phyloP scores from a whole-genome alignment of 306 rosid species.

The Fragaria nilgerrensis region DNA sequence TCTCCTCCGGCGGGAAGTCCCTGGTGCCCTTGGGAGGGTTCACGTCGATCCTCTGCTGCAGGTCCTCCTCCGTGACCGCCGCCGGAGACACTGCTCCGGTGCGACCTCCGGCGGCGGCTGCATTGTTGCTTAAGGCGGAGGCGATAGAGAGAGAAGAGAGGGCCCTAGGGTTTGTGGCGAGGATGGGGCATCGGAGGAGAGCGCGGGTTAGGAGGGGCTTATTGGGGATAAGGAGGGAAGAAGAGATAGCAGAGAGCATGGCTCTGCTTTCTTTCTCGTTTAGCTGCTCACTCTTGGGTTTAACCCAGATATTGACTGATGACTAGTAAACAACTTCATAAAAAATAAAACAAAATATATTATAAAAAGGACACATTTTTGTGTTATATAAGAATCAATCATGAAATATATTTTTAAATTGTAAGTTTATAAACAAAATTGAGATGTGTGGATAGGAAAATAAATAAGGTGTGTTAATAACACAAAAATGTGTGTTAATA shows the following conservation, averaged over 20 bases:
- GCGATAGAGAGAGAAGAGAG: conserved; percentile 41
- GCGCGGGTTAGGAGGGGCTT: conserved; percentile 20
- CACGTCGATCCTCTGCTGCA: conserved; percentile 61
- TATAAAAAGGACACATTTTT: no score
- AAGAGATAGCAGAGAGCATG: conserved; percentile 24
- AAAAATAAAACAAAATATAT: no score
- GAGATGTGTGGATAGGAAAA: no score
- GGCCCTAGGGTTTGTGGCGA: conserved; percentile 17
- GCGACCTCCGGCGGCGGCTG: conserved; percentile 11
- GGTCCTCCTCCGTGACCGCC: conserved; percentile 36
- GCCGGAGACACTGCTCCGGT: conserved; percentile 63
- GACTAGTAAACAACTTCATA: no score
- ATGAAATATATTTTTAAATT: no score
- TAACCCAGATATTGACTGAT: no score
- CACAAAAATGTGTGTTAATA: no score
- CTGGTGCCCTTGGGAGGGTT: conserved; percentile 94
- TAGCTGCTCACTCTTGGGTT: no score
- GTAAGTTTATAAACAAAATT: no score
- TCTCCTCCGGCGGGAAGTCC: conserved; percentile 86
- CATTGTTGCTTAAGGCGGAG: conserved; percentile 29
- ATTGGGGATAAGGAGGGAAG: conserved; percentile 27
- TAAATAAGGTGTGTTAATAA: no score
- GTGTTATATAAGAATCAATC: no score
- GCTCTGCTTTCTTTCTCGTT: neutral
- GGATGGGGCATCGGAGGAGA: conserved; percentile 31